Base-by-base conservation (phyloP, 1,284 basidiomycete genomes). In the Phlebopus sp. region DNA sequence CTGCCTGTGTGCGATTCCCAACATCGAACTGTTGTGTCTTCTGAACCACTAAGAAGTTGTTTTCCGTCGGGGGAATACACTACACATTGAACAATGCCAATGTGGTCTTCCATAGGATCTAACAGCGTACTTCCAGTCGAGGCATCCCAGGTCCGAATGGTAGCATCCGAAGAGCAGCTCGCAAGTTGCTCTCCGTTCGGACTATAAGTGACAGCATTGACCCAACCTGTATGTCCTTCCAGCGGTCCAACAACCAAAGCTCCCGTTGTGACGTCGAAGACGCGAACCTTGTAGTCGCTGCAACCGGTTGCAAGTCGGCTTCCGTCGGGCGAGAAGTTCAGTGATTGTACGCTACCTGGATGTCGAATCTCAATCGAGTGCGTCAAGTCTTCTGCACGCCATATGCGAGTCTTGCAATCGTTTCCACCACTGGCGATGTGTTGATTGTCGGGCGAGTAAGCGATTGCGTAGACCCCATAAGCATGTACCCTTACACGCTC, bases 171-270 rank as follows among this genome's bases (percentile, higher is more conserved):
- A 29, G 74, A 76, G 23, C 82, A 81, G 0, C 81, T 80, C 4
- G 81, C 82, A 19, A 84, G 75, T 42, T 79, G 66, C 35, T 73
- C 70, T 8, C 79, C 81, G 60, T 84, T 80, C 8, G 78, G 77
- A 29, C 27, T 29, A 11, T 29, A 29, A 8, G 27, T 29, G 2
- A 29, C 27, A 29, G 27, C 9, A 2, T 5, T 8, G 10, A 29
- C 8, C 4, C 8, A 5, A 47, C 52, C 4, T 25, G n/a, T 9
- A 29, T 7, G 46, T 21, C 37, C 37, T 14, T 15, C 37, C 15
- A 39, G n/a, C 13, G 37, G 37, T n/a, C 15, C 17, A 7, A 21
- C 14, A 17, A 39, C 25, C 18, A 39, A 15, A 14, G 13, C n/a
- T 25, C 37, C 37, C 25, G 15, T 39, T 15, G 3, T 17, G 11